Evolutionary conservation across 2,329 filamentous ascomycete species (phyloP), one percentile per base, ranked within the genome.

Genomic region (Beauveria varroae): DNA sequence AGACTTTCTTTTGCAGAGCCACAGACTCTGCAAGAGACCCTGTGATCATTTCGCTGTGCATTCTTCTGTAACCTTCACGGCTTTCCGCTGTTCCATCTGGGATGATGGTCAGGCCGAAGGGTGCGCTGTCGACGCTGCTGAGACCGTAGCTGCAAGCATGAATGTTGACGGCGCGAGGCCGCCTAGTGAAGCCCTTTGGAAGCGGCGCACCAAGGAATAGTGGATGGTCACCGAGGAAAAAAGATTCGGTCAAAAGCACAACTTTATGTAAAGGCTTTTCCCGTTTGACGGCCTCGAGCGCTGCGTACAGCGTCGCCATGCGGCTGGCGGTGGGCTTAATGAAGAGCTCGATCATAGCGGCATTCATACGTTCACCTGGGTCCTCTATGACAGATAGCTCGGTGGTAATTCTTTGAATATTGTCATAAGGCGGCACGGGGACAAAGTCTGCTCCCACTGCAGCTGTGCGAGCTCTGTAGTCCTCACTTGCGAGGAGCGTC

Each of bases 221-320:
- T 0, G 79, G 76, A 0, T 73, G 63, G 12, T 70, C 64, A 0
- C 76, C 78, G 59, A 72, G 68, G 50, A 72, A 75, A 3, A 71
- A 66, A 3, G 70, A 67, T 65, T 82, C 80, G 40, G 70, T 70
- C n/a, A 82, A 57, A 14, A 79, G 67, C 22, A 82, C 63, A 30
- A 82, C 70, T 34, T 77, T 69, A 9, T 74, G 70, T 4, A 63
- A 64, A 3, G 73, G 71, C 37, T 76, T 68, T 2, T 69, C 60
- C 8, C 68, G 67, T 2, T 70, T 68, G 34, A 75, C 63, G 4
- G 65, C 67, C 66, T 72, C 71, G 16, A 78, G 74, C 2, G 72
- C 69, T 14, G 28, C 30, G 52, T 41, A 47, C 22, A 61, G 30
- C 12, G 22, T 18, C 2, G 51, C 22, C 43, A 43, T 10, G 61